Percentiles rank a stretch among this genome's conserved stretches.
phyloP scores from a whole-genome alignment of 495 filamentous ascomycete genomes.

The Hyaloscypha finlandica region DNA sequence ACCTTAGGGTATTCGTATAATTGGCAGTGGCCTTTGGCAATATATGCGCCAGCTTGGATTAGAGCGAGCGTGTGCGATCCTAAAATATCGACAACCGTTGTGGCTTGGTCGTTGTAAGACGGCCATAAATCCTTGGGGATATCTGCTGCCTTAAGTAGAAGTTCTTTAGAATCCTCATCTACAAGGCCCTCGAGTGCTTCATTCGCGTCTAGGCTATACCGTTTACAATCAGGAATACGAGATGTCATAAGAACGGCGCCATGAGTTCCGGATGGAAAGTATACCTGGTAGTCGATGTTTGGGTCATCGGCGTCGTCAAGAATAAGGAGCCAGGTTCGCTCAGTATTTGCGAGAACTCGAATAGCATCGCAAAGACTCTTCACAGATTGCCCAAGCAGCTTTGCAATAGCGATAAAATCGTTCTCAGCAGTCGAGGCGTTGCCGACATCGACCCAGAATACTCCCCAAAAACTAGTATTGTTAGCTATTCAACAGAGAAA shows the following conservation, averaged over 20 bases:
- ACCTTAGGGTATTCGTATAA: slow-evolving; percentile 30
- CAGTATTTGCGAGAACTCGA: slow-evolving; percentile 29
- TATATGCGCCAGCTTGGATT: slow-evolving; percentile 39
- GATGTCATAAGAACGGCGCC: slow-evolving; percentile 44
- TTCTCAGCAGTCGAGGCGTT: slow-evolving; percentile 25
- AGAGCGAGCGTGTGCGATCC: slow-evolving; percentile 40
- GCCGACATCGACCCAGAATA: slow-evolving; percentile 35
- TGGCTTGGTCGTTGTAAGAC: slow-evolving; percentile 21
- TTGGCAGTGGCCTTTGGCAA: slow-evolving; percentile 24
- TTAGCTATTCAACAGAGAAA: slow-evolving; percentile 10
- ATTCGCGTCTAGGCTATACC: slow-evolving; percentile 35
- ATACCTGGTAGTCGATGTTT: slow-evolving; percentile 33
- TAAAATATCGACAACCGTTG: slow-evolving; percentile 33
- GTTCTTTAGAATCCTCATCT: slow-evolving; percentile 35
- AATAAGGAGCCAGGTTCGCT: slow-evolving; percentile 37
- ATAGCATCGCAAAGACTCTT: slow-evolving; percentile 33
- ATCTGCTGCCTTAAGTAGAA: slow-evolving; percentile 41
- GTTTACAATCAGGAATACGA: slow-evolving; percentile 33
- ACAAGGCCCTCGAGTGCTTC: slow-evolving; percentile 38
- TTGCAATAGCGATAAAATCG: slow-evolving; percentile 35
- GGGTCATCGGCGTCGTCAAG: slow-evolving; percentile 45
- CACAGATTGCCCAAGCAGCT: slow-evolving; percentile 20
- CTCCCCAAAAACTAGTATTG: slow-evolving; percentile 34
- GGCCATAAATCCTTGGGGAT: slow-evolving; percentile 29
- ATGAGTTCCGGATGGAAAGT: slow-evolving; percentile 36